Evolutionary conservation across 1,284 basidiomycete genomes (phyloP).

Genomic region (Leccinum cinnamomeum): DNA sequence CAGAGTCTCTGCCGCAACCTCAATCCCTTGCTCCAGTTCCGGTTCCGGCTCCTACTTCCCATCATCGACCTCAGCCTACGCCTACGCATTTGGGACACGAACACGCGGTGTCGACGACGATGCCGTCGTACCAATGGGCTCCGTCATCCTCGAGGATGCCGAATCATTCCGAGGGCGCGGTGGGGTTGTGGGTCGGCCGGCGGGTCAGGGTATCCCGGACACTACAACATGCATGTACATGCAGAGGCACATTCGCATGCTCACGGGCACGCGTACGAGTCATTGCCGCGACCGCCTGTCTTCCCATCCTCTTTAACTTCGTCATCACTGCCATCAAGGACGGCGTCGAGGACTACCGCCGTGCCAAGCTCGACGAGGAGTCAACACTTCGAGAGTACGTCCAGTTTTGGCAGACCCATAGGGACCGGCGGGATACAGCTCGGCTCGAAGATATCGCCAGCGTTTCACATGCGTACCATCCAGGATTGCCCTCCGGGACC

Average conservation of each 20-base stretch:
- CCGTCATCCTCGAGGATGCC: neutral
- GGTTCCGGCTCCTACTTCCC: neutral
- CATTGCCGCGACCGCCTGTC: constrained; percentile 83
- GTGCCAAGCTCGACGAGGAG: constrained; percentile 87
- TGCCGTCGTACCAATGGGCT: neutral
- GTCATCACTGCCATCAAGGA: constrained; percentile 93
- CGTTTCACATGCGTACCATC: constrained; percentile 61
- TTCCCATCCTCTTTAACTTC: constrained; percentile 89
- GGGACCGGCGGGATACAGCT: constrained; percentile 41
- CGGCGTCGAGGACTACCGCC: constrained; percentile 68
- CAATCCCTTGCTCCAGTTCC: neutral
- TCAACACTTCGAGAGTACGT: constrained; percentile 74
- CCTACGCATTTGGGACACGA: neutral
- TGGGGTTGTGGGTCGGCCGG: neutral
- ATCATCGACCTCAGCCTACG: neutral
- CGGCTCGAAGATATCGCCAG: constrained; percentile 59
- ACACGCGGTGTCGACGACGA: neutral
- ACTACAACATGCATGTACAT: neutral
- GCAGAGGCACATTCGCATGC: neutral
- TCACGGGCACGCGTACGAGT: constrained; percentile 34
- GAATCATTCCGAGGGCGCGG: neutral
- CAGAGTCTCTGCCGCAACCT: neutral
- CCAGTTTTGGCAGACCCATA: constrained; percentile 38
- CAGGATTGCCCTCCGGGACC: constrained; percentile 29
- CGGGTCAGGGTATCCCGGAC: neutral